These are phyloP conservation scores for Myrmaecium sp. DNA, from an alignment of 2,329 filamentous ascomycete species.

Conservation along the genomic window DNA sequence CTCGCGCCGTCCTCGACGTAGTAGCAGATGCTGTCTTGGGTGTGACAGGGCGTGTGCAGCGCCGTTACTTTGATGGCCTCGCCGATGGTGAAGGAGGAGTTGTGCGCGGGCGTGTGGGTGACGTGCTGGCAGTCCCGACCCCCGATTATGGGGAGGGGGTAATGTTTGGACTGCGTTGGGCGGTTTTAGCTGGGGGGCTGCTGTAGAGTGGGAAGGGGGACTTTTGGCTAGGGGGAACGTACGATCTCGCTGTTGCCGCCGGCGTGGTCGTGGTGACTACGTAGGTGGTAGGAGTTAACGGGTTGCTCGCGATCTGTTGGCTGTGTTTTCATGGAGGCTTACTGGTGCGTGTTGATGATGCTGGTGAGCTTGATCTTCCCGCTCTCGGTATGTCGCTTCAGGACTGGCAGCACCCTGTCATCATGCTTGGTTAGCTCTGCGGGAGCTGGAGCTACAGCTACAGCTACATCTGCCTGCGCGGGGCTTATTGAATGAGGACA, in stretches of 20 bases:
- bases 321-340: no score
- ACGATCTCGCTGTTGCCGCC: constrained; percentile 80
- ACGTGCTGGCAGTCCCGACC: constrained; percentile 75
- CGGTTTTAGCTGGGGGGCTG: neutral
- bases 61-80: constrained; percentile 63
- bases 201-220: neutral
- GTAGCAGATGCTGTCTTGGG: constrained; percentile 96
- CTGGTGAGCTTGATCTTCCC: constrained; percentile 68
- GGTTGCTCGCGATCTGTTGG: neutral
- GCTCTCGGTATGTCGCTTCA: constrained; percentile 55
- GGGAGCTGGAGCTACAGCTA: neutral
- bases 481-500: constrained; percentile 11
- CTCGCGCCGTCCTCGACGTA: constrained; percentile 66
- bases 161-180: constrained; percentile 35
- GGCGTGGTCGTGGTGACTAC: constrained; percentile 82
- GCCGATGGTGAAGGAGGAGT: constrained; percentile 67
- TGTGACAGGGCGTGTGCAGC: constrained; percentile 94
- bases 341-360: constrained; percentile 97
- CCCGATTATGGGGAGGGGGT: constrained; percentile 61
- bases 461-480: constrained; percentile 1
- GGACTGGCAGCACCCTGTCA: constrained; percentile 39
- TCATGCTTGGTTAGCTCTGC: no score
- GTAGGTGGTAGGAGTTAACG: constrained; percentile 4
- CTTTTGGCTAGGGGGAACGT: neutral
- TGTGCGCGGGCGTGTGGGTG: constrained; percentile 57